Base-by-base conservation (phyloP, 768 basidiomycete genomes). In the Phylloporus sp. region DNA sequence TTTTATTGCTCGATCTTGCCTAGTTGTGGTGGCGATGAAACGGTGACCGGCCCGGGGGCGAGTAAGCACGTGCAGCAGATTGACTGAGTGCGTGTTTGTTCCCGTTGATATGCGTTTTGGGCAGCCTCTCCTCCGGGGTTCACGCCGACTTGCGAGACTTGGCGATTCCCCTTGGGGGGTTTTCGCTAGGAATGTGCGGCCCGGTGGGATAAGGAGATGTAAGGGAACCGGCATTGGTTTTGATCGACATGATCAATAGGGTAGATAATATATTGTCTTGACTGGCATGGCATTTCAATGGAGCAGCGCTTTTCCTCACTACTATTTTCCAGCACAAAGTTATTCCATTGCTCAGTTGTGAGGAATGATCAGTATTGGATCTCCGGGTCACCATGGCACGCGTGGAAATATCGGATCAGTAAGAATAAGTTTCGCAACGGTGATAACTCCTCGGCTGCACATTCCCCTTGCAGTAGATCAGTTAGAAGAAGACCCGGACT, bases 41-140 rank as follows among this genome's bases (percentile, higher is more conserved):
- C 92, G 41, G 90, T 86, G 90, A 90, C 89, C 4, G 84, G 63
- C 79, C n/a, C n/a, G n/a, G n/a, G n/a, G n/a, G 85, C 86, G 40
- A 39, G 72, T 63, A 56, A 49, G 41, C 43, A 46, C 15, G 35
- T 33, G 26, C 47, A 48, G 36, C 29, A n/a, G 13, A 7, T 37
- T 31, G 86, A 88, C 60, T 70, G 81, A 26, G 67, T 73, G 13
- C 86, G 84, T 55, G 80, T 92, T 47, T 81, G 20, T 91, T 46
- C 69, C 86, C 10, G 89, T 28, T 44, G 90, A 92, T 61, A 84
- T 86, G 42, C 50, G 79, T 68, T 66, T 13, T 20, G 18, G 14
- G 46, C 39, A 17, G 26, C 8, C 24, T 27, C 8, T 31, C 29
- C n/a, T n/a, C n/a, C n/a, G n/a, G n/a, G n/a, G n/a, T n/a, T n/a